phyloP scores from a whole-genome alignment of 2,329 filamentous ascomycete genomes.

The Rhynchosporium agropyri region DNA sequence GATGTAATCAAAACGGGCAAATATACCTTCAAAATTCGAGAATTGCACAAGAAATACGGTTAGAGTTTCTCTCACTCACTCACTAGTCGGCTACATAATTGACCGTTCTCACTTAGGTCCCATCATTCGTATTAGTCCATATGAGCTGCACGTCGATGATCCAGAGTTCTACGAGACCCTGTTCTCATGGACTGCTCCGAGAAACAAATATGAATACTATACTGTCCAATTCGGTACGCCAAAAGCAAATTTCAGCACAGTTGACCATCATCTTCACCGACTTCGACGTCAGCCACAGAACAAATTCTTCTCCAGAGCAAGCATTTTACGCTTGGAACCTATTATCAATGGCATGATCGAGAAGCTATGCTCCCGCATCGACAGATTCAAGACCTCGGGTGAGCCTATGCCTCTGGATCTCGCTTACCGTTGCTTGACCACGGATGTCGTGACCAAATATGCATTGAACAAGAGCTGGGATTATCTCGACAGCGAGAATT shows the following conservation, averaged over 20 bases:
- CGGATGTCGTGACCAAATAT: constrained; percentile 38
- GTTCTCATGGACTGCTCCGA: constrained; percentile 38
- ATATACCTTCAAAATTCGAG: constrained; percentile 28
- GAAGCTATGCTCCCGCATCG: constrained; percentile 3
- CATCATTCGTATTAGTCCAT: constrained; percentile 44
- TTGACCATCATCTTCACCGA: constrained; percentile 30
- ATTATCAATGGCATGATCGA: constrained; percentile 23
- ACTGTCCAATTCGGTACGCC: constrained; percentile 19
- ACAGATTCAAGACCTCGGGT: constrained; percentile 5
- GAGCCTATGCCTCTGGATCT: constrained; percentile 10
- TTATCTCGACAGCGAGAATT: constrained; percentile 26
- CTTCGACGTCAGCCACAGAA: constrained; percentile 28
- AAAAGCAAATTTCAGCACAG: constrained; percentile 27
- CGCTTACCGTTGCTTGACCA: constrained; percentile 10
- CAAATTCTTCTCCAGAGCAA: constrained; percentile 32
- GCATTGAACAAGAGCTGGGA: constrained; percentile 31
- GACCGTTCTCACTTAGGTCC: constrained; percentile 46
- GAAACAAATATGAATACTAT: constrained; percentile 28
- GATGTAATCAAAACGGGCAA: constrained; percentile 34
- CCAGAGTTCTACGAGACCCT: constrained; percentile 47
- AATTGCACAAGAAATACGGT: constrained; percentile 34
- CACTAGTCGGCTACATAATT: constrained; percentile 33
- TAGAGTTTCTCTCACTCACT: constrained; percentile 25
- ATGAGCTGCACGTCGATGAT: constrained; percentile 46
- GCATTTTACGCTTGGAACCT: constrained; percentile 25